These are phyloP conservation scores for Tuber aestivum DNA, from an alignment of 495 filamentous ascomycete genomes.

Conservation along the genomic window DNA sequence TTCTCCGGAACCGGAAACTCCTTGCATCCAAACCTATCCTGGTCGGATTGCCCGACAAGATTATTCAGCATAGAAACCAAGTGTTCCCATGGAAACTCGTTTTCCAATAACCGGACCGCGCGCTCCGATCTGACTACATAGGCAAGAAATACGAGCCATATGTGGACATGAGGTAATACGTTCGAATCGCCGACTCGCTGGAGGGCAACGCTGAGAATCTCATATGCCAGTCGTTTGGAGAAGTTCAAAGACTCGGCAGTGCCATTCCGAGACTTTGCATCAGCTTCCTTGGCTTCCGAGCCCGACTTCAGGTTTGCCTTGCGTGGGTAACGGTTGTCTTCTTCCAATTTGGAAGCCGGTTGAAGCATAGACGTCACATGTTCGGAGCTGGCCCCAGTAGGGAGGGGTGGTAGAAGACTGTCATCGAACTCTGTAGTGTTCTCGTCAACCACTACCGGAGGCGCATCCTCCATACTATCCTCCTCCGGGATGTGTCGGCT, in stretches of 20 bases:
- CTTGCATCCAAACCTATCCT: constrained; percentile 49
- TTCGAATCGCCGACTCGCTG: constrained; percentile 58
- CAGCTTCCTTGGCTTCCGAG: background rate
- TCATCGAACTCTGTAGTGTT: constrained; percentile 34
- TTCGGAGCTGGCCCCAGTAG: constrained; percentile 32
- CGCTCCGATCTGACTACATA: constrained; percentile 51
- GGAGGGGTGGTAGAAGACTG: constrained; percentile 36
- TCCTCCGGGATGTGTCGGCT: constrained; percentile 18
- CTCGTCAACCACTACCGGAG: constrained; percentile 12
- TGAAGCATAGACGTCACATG: constrained; percentile 33
- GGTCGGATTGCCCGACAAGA: constrained; percentile 48
- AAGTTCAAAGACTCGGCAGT: constrained; percentile 32
- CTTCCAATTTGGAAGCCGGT: constrained; percentile 20
- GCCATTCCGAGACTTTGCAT: constrained; percentile 15
- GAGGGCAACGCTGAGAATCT: constrained; percentile 49
- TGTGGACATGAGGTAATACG: constrained; percentile 61
- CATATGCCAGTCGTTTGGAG: constrained; percentile 38
- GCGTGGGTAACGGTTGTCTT: constrained; percentile 11
- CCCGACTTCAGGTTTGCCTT: background rate
- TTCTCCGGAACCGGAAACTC: constrained; percentile 53
- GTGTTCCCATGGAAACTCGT: constrained; percentile 61
- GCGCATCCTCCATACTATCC: constrained; percentile 27
- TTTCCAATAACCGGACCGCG: constrained; percentile 52
- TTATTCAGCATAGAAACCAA: constrained; percentile 63
- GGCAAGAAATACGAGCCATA: constrained; percentile 63